Evolutionary conservation across 148 eudicot species (phyloP), one percentile per base, ranked within the genome.

Genomic region (Agrostemma githago): DNA sequence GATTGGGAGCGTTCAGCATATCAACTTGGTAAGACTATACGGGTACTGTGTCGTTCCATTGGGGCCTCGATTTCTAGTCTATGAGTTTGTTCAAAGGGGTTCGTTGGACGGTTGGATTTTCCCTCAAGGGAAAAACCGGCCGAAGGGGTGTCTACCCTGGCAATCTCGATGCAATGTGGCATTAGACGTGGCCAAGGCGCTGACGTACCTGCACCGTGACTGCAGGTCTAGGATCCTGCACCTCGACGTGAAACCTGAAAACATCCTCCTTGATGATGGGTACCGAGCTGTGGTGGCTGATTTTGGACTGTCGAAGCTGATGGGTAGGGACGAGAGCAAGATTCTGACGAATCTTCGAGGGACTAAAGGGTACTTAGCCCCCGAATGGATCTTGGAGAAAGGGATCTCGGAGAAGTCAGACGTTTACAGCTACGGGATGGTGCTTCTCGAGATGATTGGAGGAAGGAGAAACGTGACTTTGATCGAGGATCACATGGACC

Each of bases 171-270:
- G 37, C 62, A 72, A 81, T 60, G 87, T 92, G 6, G 90, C 93
- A 0, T 10, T 86, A 15, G 98, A 90, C 67, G 92, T 89, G 5
- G 98, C 98, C 2, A 90, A 74, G 71, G 96, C 86, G 0, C 81
- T 92, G 6, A 80, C 86, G 62, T 90, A 87, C 72, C 79, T 92
- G 8, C 98, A 92, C 64, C 83, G 86, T 40, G 92, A 89, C 74
- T 92, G 92, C 64, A 67, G 88, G 40, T 86, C 87, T 4, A 76
- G 82, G 72, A 85, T 89, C 42, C 48, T 89, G 9, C 97, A 92
- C 56, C 86, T 89, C 4, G 97, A 92, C 68, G 84, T 92, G 19
- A 92, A 92, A 82, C 97, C 97, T 0, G 90, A 92, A 64, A 92
- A 92, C 56, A 88, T 92, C 8, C 84, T 92, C 15, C 82, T 92